Conservation (phyloP, 352 stramenopile genomes). For the Lagenidium sp. region DNA sequence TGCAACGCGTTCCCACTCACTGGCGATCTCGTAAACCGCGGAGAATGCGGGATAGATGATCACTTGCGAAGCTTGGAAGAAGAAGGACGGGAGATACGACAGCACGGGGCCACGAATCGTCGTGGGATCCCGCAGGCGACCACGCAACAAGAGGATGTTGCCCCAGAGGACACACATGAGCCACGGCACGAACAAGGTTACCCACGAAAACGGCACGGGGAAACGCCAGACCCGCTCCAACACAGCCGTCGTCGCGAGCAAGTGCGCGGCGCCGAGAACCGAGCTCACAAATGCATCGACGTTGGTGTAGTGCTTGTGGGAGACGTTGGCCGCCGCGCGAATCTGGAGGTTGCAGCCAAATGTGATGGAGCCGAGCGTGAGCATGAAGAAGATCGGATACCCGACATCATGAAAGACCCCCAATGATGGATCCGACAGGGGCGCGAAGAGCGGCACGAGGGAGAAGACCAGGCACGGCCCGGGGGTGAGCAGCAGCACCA, state of each 20-base stretch:
- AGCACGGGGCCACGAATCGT: neutral
- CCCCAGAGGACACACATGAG: neutral
- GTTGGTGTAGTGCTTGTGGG: neutral
- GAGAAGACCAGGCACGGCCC: conserved; percentile 5
- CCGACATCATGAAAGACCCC: too few species aligned
- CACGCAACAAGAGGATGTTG: conserved; percentile 7
- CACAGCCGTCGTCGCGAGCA: neutral
- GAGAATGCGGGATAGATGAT: conserved; percentile 14
- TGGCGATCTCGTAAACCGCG: conserved; percentile 11
- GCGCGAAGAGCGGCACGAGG: conserved; percentile 5
- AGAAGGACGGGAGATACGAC: neutral
- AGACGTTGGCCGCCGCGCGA: neutral
- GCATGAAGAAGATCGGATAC: neutral
- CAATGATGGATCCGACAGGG: too few species aligned
- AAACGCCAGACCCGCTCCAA: neutral
- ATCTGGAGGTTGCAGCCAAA: neutral
- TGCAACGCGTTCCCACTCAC: conserved; percentile 1
- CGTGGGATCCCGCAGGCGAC: neutral
- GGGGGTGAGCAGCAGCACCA: conserved; percentile 5
- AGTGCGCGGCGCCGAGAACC: neutral
- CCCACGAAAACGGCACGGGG: conserved; percentile 4
- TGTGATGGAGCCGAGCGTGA: neutral
- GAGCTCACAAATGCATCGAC: neutral
- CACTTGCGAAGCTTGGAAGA: conserved; percentile 5
- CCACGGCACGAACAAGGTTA: neutral